Conservation (phyloP, 495 filamentous ascomycete species). For the Cetradonia linearis region DNA sequence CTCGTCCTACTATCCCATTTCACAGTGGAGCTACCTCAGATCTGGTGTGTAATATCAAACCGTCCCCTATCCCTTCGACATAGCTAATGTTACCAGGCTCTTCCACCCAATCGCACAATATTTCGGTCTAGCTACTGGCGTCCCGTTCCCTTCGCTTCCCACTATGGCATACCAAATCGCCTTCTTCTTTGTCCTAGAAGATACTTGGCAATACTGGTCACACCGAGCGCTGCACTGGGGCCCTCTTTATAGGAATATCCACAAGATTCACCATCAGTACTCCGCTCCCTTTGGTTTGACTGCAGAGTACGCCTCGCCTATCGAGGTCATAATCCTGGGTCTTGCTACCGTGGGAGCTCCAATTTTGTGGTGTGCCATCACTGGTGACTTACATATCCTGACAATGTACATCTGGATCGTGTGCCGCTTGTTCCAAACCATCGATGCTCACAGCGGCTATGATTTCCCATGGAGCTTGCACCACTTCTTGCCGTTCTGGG, state of each 20-base stretch:
- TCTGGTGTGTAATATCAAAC: constrained; percentile 51
- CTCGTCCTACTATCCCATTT: constrained; percentile 89
- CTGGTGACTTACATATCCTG: constrained; percentile 78
- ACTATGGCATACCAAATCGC: constrained; percentile 88
- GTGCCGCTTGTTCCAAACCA: constrained; percentile 88
- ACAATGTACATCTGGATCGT: constrained; percentile 99
- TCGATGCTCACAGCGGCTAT: constrained; percentile 94
- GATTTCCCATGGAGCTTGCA: constrained; percentile 96
- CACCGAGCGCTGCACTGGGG: constrained; percentile 95
- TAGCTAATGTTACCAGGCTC: constrained; percentile 40
- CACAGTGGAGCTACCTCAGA: constrained; percentile 94
- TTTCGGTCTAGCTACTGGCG: constrained; percentile 76
- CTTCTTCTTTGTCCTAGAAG: constrained; percentile 91
- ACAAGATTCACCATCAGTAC: constrained; percentile 99
- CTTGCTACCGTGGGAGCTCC: constrained; percentile 76
- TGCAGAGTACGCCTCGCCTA: constrained; percentile 94
- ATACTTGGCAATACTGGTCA: constrained; percentile 97
- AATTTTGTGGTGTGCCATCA: constrained; percentile 76
- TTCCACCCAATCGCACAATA: constrained; percentile 97
- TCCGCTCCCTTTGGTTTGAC: constrained; percentile 94
- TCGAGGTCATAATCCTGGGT: constrained; percentile 97
- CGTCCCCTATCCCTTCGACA: background rate
- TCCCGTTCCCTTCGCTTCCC: constrained; percentile 76
- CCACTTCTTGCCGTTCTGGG: constrained; percentile 96
- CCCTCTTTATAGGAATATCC: constrained; percentile 83